Percentiles rank a stretch among this genome's conserved stretches.
These are phyloP conservation scores for Cutaneotrichosporon mucoides DNA, from an alignment of 1,284 basidiomycete species.

Conservation along the genomic window DNA sequence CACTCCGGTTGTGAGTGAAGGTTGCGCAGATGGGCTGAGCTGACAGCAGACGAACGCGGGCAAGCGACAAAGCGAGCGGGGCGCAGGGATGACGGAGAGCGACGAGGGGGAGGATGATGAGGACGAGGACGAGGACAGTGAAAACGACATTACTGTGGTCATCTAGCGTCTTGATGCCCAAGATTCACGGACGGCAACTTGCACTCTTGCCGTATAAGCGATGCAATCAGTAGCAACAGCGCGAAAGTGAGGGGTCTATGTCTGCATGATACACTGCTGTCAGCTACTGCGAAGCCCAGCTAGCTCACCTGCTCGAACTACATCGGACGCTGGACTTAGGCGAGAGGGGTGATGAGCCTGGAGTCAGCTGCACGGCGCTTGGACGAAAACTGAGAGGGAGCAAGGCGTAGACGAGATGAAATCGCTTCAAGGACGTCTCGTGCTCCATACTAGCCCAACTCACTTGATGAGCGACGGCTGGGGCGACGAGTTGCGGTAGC, in stretches of 20 bases:
- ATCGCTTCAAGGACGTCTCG: too few species aligned
- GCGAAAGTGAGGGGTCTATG: constrained; percentile 8
- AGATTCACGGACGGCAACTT: too few species aligned
- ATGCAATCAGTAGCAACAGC: neutral
- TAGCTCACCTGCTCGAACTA: constrained; percentile 3
- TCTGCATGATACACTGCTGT: constrained; percentile 17
- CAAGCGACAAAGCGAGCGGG: too few species aligned
- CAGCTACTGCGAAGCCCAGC: neutral
- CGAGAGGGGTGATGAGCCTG: constrained; percentile 83
- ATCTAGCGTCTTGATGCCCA: neutral
- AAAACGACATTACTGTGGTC: neutral
- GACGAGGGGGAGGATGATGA: neutral
- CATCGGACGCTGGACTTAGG: constrained; percentile 52
- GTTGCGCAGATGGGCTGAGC: too few species aligned
- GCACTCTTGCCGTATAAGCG: too few species aligned
- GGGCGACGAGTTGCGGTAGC: constrained; percentile 80
- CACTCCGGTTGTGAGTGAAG: neutral
- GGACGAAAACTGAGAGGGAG: too few species aligned
- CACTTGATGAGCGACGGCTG: constrained; percentile 92
- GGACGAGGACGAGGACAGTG: constrained; percentile 5
- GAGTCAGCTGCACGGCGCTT: constrained; percentile 5
- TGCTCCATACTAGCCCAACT: constrained; percentile 37
- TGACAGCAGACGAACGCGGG: too few species aligned
- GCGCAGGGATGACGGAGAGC: neutral
- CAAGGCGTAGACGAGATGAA: too few species aligned